Evolutionary conservation across 805 yeast genomes (phyloP).

Genomic region (Kuraishia molischiana): DNA sequence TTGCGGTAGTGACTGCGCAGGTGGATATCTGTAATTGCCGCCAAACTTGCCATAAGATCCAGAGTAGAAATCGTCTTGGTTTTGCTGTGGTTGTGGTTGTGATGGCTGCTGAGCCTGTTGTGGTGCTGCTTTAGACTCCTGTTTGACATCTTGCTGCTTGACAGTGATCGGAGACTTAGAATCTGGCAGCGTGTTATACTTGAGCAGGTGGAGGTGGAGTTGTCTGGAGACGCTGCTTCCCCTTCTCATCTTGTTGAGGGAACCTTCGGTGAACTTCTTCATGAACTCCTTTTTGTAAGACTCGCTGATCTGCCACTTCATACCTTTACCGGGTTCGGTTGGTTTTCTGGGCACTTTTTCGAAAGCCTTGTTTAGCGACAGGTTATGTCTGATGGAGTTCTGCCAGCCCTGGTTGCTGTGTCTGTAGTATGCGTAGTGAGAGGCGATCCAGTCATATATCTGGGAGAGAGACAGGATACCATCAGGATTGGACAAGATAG

Average conservation of each 20-base stretch:
- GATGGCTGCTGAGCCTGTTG: conserved; percentile 12
- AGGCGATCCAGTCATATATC: conserved; percentile 83
- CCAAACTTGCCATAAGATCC: neutral
- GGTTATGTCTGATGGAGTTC: conserved; percentile 91
- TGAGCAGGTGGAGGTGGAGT: conserved; percentile 62
- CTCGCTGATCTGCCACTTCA: conserved; percentile 97
- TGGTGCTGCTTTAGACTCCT: conserved; percentile 8
- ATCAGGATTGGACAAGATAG: conserved; percentile 79
- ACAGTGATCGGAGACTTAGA: conserved; percentile 13
- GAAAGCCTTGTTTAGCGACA: conserved; percentile 92
- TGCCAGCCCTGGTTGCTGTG: conserved; percentile 97
- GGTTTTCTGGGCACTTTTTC: conserved; percentile 95
- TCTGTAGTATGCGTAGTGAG: conserved; percentile 85
- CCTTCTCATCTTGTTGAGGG: conserved; percentile 61
- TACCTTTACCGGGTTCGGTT: conserved; percentile 97
- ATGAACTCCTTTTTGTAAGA: conserved; percentile 77
- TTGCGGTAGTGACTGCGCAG: conserved; percentile 4
- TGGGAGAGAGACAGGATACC: conserved; percentile 86
- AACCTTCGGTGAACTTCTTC: conserved; percentile 69
- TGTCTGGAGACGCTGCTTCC: conserved; percentile 79
- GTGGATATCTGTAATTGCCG: conserved; percentile 3
- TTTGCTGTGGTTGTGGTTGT: conserved; percentile 10
- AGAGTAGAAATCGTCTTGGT: neutral
- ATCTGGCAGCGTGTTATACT: conserved; percentile 44
- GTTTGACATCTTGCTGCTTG: conserved; percentile 4